phyloP scores from a whole-genome alignment of 306 rosid species.

The Trifolium dubium region DNA sequence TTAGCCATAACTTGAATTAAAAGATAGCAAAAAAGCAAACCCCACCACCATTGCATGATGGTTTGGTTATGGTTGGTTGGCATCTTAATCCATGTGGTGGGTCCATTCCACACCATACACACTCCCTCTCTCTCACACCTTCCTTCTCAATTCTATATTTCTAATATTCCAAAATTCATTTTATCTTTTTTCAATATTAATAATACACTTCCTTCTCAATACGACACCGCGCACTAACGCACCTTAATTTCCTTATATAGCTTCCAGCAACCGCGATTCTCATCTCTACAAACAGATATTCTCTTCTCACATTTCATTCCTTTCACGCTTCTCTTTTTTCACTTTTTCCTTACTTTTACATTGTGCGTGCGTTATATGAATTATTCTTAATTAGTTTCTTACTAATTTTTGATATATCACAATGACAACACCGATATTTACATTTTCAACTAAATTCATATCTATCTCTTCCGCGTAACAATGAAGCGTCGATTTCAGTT shows the following conservation, averaged over 20 bases:
- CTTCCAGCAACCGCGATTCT: not conserved
- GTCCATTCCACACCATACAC: conserved; percentile 30
- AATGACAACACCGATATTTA: conserved; percentile 2
- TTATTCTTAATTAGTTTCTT: too few relatives aligned
- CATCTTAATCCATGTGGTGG: conserved; percentile 38
- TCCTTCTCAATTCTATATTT: not conserved
- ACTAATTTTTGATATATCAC: not conserved
- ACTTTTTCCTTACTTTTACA: not conserved
- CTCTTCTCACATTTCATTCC: conserved; percentile 20
- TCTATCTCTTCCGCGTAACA: conserved; percentile 28
- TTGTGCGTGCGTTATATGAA: not conserved
- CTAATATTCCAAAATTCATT: too few relatives aligned
- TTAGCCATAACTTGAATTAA: conserved; percentile 28
- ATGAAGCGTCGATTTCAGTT: conserved; percentile 34
- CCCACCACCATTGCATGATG: conserved; percentile 35
- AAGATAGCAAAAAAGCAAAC: conserved; percentile 31
- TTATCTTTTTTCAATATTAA: not conserved
- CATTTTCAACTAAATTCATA: not conserved
- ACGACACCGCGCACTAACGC: conserved; percentile 40
- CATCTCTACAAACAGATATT: not conserved
- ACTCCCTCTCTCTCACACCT: not conserved
- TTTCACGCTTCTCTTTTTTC: conserved; percentile 20
- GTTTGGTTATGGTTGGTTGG: conserved; percentile 32
- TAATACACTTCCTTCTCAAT: conserved; percentile 8
- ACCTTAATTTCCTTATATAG: conserved; percentile 9